phyloP scores from a whole-genome alignment of 495 filamentous ascomycete genomes.

The Niebla homalea region DNA sequence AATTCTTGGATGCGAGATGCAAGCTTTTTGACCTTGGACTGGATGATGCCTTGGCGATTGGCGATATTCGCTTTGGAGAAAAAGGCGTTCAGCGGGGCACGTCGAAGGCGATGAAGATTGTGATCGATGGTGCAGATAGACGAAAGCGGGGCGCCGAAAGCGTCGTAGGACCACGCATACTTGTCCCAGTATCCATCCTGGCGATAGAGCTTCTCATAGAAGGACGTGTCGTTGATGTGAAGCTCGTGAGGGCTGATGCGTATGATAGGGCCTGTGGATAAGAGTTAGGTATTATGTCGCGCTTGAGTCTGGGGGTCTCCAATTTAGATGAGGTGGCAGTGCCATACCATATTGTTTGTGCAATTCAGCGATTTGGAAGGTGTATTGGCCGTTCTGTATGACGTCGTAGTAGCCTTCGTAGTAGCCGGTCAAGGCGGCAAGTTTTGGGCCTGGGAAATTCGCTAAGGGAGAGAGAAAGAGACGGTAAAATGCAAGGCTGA shows the following conservation, averaged over 20 bases:
- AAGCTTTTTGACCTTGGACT: slow-evolving; percentile 18
- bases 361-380: slow-evolving; percentile 31
- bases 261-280: slow-evolving; percentile 27
- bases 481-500: slow-evolving; percentile 21
- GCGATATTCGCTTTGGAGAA: slow-evolving; percentile 35
- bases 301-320: too few species aligned
- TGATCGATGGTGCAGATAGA: slow-evolving; percentile 32
- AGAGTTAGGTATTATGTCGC: too few species aligned
- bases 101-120: slow-evolving; percentile 33
- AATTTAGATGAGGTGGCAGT: background rate
- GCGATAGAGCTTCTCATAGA: slow-evolving; percentile 26
- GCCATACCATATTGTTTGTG: slow-evolving; percentile 28
- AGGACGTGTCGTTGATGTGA: slow-evolving; percentile 24
- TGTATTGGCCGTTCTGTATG: slow-evolving; percentile 25
- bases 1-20: slow-evolving; percentile 12
- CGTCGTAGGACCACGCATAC: slow-evolving; percentile 8
- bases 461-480: slow-evolving; percentile 29
- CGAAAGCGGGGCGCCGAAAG: slow-evolving; percentile 17
- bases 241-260: slow-evolving; percentile 27
- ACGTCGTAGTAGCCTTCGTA: slow-evolving; percentile 41
- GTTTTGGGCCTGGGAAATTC: slow-evolving; percentile 33
- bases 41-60: slow-evolving; percentile 11
- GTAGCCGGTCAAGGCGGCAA: slow-evolving; percentile 34
- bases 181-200: slow-evolving; percentile 18
- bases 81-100: slow-evolving; percentile 29